phyloP scores from a whole-genome alignment of 257 asterid genomes.

The Fraxinus excelsior region DNA sequence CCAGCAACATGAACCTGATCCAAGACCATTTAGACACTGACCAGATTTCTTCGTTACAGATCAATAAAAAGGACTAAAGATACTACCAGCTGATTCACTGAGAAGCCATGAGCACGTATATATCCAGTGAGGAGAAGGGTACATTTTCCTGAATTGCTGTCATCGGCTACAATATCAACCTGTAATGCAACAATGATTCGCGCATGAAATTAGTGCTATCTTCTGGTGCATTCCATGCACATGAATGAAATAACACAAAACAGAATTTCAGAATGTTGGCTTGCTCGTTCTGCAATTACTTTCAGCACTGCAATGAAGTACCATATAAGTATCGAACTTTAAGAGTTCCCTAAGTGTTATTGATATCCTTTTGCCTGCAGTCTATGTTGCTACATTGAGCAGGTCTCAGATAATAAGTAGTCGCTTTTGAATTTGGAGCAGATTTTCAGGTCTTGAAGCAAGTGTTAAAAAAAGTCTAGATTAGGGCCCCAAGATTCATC shows the following conservation, averaged over 20 bases:
- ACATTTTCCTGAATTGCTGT: constrained; percentile 52
- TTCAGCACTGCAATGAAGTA: background rate
- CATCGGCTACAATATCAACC: constrained; percentile 63
- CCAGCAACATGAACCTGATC: constrained; percentile 94
- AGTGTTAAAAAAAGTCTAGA: background rate
- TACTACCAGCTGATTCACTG: constrained; percentile 90
- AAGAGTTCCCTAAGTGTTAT: background rate
- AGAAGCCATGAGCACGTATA: constrained; percentile 70
- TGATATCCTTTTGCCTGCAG: background rate
- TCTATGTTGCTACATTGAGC: background rate
- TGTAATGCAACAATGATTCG: constrained; percentile 28
- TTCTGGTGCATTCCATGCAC: background rate
- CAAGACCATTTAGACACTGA: constrained; percentile 37
- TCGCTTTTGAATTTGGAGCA: background rate
- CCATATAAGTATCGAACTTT: background rate
- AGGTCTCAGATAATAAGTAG: background rate
- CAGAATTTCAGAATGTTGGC: background rate
- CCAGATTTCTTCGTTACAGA: constrained; percentile 20
- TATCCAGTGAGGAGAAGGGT: constrained; percentile 85
- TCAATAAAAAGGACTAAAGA: constrained; percentile 27
- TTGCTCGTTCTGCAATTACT: background rate
- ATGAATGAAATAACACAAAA: background rate
- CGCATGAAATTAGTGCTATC: constrained; percentile 13
- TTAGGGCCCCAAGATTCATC: background rate
- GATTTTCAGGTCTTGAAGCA: background rate